Conservation (phyloP, 352 stramenopile genomes). For the Phytophthora hybrid region DNA sequence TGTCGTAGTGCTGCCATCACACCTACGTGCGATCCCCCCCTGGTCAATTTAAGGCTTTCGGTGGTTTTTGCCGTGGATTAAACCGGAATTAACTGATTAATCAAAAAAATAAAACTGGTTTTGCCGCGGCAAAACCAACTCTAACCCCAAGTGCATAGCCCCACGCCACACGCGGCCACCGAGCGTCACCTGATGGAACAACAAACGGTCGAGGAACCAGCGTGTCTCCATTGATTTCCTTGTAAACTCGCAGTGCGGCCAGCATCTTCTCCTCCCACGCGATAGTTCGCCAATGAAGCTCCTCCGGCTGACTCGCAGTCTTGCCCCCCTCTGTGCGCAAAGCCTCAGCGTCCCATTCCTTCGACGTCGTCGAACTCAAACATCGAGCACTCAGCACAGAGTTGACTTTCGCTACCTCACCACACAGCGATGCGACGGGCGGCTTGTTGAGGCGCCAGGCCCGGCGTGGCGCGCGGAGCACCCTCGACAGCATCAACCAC, state of each 20-base stretch:
- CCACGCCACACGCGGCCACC: neutral
- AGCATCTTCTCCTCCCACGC: neutral
- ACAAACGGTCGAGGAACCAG: neutral
- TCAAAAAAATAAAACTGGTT: too few relatives aligned
- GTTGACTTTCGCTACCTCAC: neutral
- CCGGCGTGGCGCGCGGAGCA: too few relatives aligned
- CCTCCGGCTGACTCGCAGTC: neutral
- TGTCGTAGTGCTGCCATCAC: too few relatives aligned
- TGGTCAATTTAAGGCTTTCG: too few relatives aligned
- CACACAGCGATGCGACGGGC: neutral
- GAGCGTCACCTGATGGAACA: neutral
- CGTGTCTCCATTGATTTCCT: neutral
- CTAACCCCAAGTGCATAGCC: neutral
- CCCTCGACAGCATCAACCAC: too few relatives aligned
- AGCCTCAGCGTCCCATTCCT: neutral
- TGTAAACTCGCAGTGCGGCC: neutral
- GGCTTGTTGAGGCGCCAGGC: neutral
- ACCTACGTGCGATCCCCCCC: too few relatives aligned
- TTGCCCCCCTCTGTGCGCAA: neutral
- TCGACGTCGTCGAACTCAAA: neutral
- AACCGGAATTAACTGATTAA: too few relatives aligned
- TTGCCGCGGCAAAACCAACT: too few relatives aligned
- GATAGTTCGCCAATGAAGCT: neutral
- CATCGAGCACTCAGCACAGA: neutral
- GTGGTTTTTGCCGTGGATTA: too few relatives aligned